Evolutionary conservation across 768 basidiomycete genomes (phyloP), one percentile per base, ranked within the genome.

Genomic region (Kwoniella mangroviensis): DNA sequence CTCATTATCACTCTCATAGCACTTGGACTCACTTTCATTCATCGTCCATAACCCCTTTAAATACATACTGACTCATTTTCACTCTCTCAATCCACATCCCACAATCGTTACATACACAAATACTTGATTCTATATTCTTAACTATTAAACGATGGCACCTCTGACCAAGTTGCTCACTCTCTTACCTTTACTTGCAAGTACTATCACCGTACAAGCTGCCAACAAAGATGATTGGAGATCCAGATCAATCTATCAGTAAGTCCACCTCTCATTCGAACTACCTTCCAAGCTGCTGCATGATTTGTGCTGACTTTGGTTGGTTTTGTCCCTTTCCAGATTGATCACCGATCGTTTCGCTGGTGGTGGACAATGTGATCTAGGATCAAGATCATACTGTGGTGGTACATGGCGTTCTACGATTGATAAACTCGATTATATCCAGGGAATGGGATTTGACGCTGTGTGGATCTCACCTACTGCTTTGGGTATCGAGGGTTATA

Each of bases 331-430:
- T 34, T 34, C 4, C 63, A 79, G 78, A 60, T 63, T 84, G 60
- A 59, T 84, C 53, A 83, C 83, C 0, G 83, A 84, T 66, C 80
- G 83, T 15, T 84, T 83, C 73, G 83, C 83, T 2, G 70, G 65
- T 43, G 71, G 65, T 49, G 72, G 73, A 11, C 73, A 76, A 45
- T 70, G 81, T 70, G 63, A 79, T 56, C 41, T 63, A 34, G 67
- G 56, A 12, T 70, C 68, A 41, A 65, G 76, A 28, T 64, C 26
- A 2, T 83, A 81, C 71, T 83, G 82, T 65, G 82, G 82, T 22
- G 82, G 82, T 10, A 81, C 70, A 1, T 83, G 73, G 71, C 63
- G 69, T 40, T 71, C 78, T 2, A 66, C 80, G 65, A 71, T 76
- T n/a, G 56, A 70, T 42, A 73, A 82, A 63, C 69, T 84, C 15